These are phyloP conservation scores for Xylaria sp. DNA, from an alignment of 2,329 filamentous ascomycete species.

Conservation along the genomic window DNA sequence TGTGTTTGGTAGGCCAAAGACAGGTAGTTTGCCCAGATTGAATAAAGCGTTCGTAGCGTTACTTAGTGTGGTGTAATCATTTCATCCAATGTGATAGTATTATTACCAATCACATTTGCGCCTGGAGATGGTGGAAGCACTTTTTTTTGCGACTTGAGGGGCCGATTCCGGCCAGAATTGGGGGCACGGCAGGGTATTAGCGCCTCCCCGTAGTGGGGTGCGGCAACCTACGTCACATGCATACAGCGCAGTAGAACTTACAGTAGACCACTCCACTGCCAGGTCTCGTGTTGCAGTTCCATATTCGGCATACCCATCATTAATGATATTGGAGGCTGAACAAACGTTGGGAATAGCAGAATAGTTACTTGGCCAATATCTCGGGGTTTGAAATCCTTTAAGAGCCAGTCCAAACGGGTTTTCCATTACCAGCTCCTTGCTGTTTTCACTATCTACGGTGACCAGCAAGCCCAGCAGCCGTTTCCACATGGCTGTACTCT, in stretches of 20 bases:
- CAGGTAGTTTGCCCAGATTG: background rate
- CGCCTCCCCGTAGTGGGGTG: slow-evolving; percentile 7
- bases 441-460: slow-evolving; percentile 4
- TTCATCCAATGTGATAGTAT: slow-evolving; percentile 8
- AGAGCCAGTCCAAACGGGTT: background rate
- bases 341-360: too few relatives aligned
- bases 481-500: slow-evolving; percentile 24
- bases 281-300: too few relatives aligned
- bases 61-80: background rate
- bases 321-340: too few relatives aligned
- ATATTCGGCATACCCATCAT: too few relatives aligned
- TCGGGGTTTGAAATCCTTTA: background rate
- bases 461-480: slow-evolving; percentile 18
- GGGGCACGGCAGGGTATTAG: background rate
- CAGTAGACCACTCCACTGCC: background rate
- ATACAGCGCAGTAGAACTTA: background rate
- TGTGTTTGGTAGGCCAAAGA: slow-evolving; percentile 8
- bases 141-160: slow-evolving; percentile 27
- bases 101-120: slow-evolving; percentile 37
- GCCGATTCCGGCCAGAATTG: slow-evolving; percentile 29
- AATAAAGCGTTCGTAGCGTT: background rate
- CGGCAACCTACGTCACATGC: slow-evolving; percentile 14
- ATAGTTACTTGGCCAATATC: too few relatives aligned
- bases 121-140: background rate
- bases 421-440: background rate